Conservation (phyloP, 495 filamentous ascomycete genomes). For the Penicillium silybi region DNA sequence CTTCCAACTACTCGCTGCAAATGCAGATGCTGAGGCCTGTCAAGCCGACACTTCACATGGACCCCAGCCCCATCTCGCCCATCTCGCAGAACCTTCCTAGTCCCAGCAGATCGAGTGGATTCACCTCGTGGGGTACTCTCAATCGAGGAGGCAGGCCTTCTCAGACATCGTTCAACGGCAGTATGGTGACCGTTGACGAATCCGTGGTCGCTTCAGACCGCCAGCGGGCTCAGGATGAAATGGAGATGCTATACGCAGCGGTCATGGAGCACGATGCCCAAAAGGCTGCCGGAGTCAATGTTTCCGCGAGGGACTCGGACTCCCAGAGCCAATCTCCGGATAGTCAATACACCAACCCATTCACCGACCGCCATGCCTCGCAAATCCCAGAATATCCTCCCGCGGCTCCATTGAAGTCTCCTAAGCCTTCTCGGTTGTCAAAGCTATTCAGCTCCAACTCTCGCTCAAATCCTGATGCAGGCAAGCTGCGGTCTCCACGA, state of each 20-base stretch:
- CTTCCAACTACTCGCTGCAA: constrained; percentile 49
- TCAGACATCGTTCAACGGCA: constrained; percentile 41
- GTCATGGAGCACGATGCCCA: constrained; percentile 85
- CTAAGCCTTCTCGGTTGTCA: constrained; percentile 34
- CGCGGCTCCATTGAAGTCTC: constrained; percentile 18
- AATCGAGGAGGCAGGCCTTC: constrained; percentile 30
- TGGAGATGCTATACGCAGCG: constrained; percentile 86
- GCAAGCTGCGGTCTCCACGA: constrained; percentile 49
- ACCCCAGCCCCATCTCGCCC: constrained; percentile 45
- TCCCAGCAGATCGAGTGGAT: constrained; percentile 30
- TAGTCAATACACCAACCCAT: constrained; percentile 37
- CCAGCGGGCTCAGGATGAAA: constrained; percentile 67
- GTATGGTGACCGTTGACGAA: constrained; percentile 65
- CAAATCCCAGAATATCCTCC: constrained; percentile 16
- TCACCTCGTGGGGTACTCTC: constrained; percentile 43
- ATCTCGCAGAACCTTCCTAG: constrained; percentile 40
- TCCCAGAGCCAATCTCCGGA: constrained; percentile 31
- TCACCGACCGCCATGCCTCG: constrained; percentile 30
- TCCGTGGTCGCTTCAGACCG: constrained; percentile 69
- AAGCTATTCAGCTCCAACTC: constrained; percentile 52
- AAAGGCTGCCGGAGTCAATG: constrained; percentile 43
- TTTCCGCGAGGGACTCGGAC: constrained; percentile 14
- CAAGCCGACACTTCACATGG: constrained; percentile 45
- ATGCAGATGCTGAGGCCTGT: constrained; percentile 61
- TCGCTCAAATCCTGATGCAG: constrained; percentile 51